Evolutionary conservation across 2,329 filamentous ascomycete genomes (phyloP).

Genomic region (Cladosporium sp.): DNA sequence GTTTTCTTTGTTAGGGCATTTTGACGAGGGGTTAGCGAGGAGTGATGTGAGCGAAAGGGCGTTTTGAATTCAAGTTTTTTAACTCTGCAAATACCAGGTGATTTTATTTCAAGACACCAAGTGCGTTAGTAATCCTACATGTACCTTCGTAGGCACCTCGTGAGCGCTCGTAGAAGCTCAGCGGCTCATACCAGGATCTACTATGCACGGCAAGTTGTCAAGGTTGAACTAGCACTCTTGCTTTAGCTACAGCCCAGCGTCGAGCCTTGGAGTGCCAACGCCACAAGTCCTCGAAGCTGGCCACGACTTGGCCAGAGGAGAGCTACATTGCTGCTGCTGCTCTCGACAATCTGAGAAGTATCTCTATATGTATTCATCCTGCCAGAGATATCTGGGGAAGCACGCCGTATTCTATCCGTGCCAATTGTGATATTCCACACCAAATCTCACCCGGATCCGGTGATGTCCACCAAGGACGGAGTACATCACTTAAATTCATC

Average conservation of each 20-base stretch:
- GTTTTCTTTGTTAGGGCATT: no score
- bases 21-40: neutral
- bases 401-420: neutral
- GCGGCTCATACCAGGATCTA: neutral
- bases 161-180: neutral
- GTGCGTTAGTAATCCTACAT: neutral
- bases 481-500: neutral
- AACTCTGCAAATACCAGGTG: neutral
- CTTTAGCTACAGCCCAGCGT: neutral
- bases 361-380: neutral
- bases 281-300: no score
- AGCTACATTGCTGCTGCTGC: neutral
- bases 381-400: neutral
- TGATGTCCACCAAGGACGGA: neutral
- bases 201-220: neutral
- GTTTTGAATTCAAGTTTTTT: neutral
- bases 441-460: neutral
- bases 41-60: neutral
- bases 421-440: neutral
- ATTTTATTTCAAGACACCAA: neutral
- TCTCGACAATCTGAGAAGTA: neutral
- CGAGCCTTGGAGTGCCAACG: neutral
- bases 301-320: no score
- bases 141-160: neutral
- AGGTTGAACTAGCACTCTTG: neutral